phyloP scores from a whole-genome alignment of 1,284 basidiomycete genomes.

The Puccinia horiana region DNA sequence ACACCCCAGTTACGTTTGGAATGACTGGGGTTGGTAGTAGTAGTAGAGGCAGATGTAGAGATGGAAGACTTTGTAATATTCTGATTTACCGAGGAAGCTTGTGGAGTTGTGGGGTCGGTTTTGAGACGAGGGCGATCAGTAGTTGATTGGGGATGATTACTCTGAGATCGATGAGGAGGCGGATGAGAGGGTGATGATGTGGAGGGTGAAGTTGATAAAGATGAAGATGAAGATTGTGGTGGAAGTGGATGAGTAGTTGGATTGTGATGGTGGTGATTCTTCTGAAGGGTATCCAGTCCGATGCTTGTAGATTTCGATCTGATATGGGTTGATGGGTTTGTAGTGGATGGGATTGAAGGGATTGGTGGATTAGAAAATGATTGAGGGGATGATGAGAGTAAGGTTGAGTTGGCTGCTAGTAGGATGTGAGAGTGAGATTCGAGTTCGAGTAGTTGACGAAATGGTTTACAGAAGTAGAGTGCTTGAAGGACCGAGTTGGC shows the following conservation, averaged over 20 bases:
- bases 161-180: not conserved
- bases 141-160: not conserved
- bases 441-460: conserved; percentile 71
- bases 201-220: not conserved
- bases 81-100: not conserved
- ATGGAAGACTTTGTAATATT: not conserved
- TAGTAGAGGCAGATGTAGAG: not conserved
- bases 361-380: conserved; percentile 39
- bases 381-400: conserved; percentile 30
- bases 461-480: conserved; percentile 82
- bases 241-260: not conserved
- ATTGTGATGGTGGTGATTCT: not conserved
- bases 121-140: not conserved
- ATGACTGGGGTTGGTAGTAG: not conserved
- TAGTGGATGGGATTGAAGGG: conserved; percentile 50
- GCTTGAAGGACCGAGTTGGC: conserved; percentile 97
- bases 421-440: conserved; percentile 62
- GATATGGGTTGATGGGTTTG: conserved; percentile 57
- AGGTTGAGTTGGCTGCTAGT: conserved; percentile 45
- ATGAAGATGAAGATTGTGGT: not conserved
- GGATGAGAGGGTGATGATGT: not conserved
- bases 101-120: not conserved
- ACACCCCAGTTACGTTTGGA: conserved; percentile 43
- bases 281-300: conserved; percentile 12
- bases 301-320: not conserved